phyloP scores from a whole-genome alignment of 176 grass and related monocot genomes.

The Avena atlantica region DNA sequence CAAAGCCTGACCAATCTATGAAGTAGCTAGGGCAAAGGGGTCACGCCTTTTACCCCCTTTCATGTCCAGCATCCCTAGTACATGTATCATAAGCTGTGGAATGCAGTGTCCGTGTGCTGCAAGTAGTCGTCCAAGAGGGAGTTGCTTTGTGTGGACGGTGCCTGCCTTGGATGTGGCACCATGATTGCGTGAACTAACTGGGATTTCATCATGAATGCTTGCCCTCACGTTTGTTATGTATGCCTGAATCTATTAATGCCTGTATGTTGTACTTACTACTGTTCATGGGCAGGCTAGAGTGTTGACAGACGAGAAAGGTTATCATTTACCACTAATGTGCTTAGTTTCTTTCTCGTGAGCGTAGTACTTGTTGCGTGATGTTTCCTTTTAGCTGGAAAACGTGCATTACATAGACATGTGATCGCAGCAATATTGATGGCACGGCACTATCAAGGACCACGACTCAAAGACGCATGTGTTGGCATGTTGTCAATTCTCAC shows the following conservation, averaged over 20 bases:
- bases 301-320: not conserved
- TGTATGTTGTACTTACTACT: not conserved
- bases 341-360: not conserved
- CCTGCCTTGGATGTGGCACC: slow-evolving; percentile 38
- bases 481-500: not conserved
- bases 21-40: slow-evolving; percentile 46
- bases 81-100: slow-evolving; percentile 46
- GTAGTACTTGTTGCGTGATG: not conserved
- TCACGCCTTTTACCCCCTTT: not conserved
- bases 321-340: slow-evolving; percentile 19
- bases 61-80: slow-evolving; percentile 27
- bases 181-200: slow-evolving; percentile 25
- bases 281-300: not conserved
- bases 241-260: not conserved
- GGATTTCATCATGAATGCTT: slow-evolving; percentile 36
- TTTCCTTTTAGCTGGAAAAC: not conserved
- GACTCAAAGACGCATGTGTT: not conserved
- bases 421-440: not conserved
- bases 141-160: slow-evolving; percentile 40
- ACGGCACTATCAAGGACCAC: too few species aligned
- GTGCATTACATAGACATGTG: not conserved
- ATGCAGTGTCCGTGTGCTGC: slow-evolving; percentile 34
- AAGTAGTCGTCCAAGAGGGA: not conserved
- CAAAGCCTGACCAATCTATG: slow-evolving; percentile 26
- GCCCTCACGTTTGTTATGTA: slow-evolving; percentile 9